Evolutionary conservation across 2,329 filamentous ascomycete species (phyloP), one percentile per base, ranked within the genome.

Genomic region (Fusarium torreyae): DNA sequence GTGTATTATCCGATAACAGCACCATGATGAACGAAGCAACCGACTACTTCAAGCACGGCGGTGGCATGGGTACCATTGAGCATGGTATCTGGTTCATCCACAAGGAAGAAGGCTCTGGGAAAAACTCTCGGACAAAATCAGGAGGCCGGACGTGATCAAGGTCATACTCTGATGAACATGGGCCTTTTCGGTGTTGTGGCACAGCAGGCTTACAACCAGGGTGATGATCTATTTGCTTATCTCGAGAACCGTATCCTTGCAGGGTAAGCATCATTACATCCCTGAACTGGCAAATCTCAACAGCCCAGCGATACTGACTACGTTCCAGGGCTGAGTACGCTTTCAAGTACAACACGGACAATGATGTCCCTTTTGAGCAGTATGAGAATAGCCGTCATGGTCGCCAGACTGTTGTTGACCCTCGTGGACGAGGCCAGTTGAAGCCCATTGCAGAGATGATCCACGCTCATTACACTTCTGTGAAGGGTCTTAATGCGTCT

Each of bases 61-160:
- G 31, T 1, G 63, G 63, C 0, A 68, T 62, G 4, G 66, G 66
- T 0, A 56, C 57, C 3, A 59, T 70, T 4, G 51, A 61, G 3
- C 52, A 70, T 10, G 63, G 49, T 0, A 46, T 70, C 8, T 46
- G 44, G 4, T 45, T 65, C 15, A 65, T 70, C 2, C 52, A 61
- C 3, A 3, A 65, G 14, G 63, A 70, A 3, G 45, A 59, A 1
- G 46, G 43, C 5, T 62, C 68, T 0, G 59, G 59, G 56, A 1
- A 70, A 45, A 1, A 20, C 15, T 1, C 43, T 70, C 20, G 67
- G 57, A 1, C 63, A 70, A 39, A 57, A 59, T 0, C 68, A 70
- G 20, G 68, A 70, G n/a, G 62, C 67, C 7, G 66, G 68, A 1
- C 63, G 67, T 0, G 68, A 70, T 7, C 68, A 70, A 15, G 68